Evolutionary conservation across 2,329 filamentous ascomycete genomes (phyloP).

Genomic region (Fonsecaea monophora): DNA sequence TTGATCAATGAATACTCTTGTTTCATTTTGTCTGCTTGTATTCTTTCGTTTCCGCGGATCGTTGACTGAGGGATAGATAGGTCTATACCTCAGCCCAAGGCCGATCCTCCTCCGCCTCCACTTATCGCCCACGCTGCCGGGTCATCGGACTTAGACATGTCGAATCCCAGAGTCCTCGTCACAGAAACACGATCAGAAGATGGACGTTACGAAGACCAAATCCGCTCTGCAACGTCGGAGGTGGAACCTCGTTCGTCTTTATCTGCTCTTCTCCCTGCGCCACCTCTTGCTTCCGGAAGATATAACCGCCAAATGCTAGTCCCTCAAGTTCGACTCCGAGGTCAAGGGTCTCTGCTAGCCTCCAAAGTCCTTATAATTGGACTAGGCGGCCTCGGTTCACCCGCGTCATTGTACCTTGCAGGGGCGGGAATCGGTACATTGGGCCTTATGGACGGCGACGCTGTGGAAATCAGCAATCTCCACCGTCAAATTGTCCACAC

Average conservation of each 20-base stretch:
- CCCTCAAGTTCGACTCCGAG: conserved; percentile 33
- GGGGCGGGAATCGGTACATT: conserved; percentile 85
- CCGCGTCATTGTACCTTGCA: conserved; percentile 89
- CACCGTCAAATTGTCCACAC: conserved; percentile 89
- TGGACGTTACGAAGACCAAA: not conserved
- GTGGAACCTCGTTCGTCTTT: not conserved
- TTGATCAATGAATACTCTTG: not conserved
- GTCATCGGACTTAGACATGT: not conserved
- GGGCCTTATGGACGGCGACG: conserved; percentile 85
- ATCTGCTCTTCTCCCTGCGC: conserved; percentile 31
- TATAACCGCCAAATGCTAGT: conserved; percentile 41
- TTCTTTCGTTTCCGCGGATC: conserved; percentile 4
- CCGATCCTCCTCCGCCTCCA: not conserved
- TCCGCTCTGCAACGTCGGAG: not conserved
- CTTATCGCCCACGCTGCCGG: not conserved
- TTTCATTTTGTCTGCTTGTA: not conserved
- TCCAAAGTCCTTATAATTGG: conserved; percentile 74
- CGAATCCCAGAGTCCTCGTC: not conserved
- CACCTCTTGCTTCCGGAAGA: conserved; percentile 35
- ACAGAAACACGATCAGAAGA: not conserved
- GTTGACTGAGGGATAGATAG: conserved; percentile 30
- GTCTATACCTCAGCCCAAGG: conserved; percentile 4
- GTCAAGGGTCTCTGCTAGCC: conserved; percentile 34
- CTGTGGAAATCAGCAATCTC: conserved; percentile 86
- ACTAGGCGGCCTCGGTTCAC: conserved; percentile 87